Conservation (phyloP, 1,284 basidiomycete genomes). For the Trametes sp. region DNA sequence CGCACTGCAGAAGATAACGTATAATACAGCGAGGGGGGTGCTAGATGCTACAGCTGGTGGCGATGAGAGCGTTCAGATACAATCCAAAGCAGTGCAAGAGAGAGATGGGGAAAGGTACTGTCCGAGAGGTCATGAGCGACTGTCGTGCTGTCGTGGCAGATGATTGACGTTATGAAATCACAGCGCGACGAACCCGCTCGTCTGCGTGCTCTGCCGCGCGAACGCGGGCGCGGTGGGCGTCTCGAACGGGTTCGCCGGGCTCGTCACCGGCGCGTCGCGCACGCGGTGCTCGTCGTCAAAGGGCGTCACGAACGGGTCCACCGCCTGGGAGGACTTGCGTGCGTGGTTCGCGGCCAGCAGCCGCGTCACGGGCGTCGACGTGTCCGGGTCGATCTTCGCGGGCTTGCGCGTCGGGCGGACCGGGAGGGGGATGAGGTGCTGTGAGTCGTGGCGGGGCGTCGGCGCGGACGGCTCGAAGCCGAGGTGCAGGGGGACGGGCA, state of each 20-base stretch:
- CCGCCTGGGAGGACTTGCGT: slow-evolving; percentile 47
- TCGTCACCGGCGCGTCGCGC: slow-evolving; percentile 3
- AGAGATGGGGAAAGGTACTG: not conserved
- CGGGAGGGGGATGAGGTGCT: slow-evolving; percentile 35
- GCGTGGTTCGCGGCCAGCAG: slow-evolving; percentile 56
- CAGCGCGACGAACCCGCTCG: slow-evolving; percentile 39
- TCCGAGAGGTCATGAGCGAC: not conserved
- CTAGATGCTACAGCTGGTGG: slow-evolving; percentile 22
- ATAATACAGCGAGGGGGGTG: not conserved
- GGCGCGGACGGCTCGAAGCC: slow-evolving; percentile 28
- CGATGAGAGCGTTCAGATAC: slow-evolving; percentile 11
- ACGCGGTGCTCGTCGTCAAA: slow-evolving; percentile 70
- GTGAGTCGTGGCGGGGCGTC: slow-evolving; percentile 9
- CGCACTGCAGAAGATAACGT: not conserved
- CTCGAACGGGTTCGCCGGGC: slow-evolving; percentile 24
- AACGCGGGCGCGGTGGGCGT: slow-evolving; percentile 2
- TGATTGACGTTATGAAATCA: slow-evolving; percentile 12
- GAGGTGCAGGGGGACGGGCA: slow-evolving; percentile 58
- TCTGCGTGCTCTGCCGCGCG: slow-evolving; percentile 17
- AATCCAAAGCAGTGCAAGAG: not conserved
- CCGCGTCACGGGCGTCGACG: slow-evolving; percentile 51
- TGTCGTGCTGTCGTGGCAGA: not conserved
- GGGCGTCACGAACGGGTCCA: slow-evolving; percentile 75
- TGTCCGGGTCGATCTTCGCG: slow-evolving; percentile 30
- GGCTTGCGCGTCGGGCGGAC: slow-evolving; percentile 35